Percentiles rank a stretch among this genome's conserved stretches.
Evolutionary conservation across 352 stramenopile genomes (phyloP).

Genomic region (Phytopythium delawarense): DNA sequence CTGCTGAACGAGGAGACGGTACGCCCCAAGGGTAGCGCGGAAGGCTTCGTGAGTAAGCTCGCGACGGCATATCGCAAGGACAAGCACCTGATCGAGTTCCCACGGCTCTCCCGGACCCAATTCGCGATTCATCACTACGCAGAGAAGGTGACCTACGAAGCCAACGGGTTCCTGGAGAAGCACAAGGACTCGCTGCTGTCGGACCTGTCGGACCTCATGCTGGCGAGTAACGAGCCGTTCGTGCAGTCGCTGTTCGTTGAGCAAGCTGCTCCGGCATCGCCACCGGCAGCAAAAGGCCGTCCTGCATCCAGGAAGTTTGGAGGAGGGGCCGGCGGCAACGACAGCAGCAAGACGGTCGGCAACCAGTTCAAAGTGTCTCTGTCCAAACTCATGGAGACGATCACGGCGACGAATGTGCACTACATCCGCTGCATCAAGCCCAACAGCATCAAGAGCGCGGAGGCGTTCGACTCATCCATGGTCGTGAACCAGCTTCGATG

Average conservation of each 20-base stretch:
- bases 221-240: conserved; percentile 40
- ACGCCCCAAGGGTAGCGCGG: conserved; percentile 63
- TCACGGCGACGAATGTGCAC: conserved; percentile 69
- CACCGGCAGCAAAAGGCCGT: conserved; percentile 17
- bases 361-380: conserved; percentile 82
- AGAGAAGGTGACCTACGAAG: conserved; percentile 89
- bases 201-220: conserved; percentile 85
- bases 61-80: conserved; percentile 38
- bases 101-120: conserved; percentile 62
- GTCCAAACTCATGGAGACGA: conserved; percentile 64
- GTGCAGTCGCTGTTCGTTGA: conserved; percentile 55
- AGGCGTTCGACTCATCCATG: conserved; percentile 58
- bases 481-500: conserved; percentile 78
- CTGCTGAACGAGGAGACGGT: conserved; percentile 88
- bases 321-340: conserved; percentile 13
- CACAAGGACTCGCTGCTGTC: conserved; percentile 93
- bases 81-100: conserved; percentile 65
- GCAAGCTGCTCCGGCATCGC: conserved; percentile 25
- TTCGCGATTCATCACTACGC: conserved; percentile 95
- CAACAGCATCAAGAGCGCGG: conserved; percentile 68
- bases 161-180: conserved; percentile 91
- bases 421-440: conserved; percentile 88
- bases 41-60: conserved; percentile 64
- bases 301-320: conserved; percentile 17
- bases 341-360: conserved; percentile 48